phyloP scores from a whole-genome alignment of 75 land plant species.

The Larix kaempferi region DNA sequence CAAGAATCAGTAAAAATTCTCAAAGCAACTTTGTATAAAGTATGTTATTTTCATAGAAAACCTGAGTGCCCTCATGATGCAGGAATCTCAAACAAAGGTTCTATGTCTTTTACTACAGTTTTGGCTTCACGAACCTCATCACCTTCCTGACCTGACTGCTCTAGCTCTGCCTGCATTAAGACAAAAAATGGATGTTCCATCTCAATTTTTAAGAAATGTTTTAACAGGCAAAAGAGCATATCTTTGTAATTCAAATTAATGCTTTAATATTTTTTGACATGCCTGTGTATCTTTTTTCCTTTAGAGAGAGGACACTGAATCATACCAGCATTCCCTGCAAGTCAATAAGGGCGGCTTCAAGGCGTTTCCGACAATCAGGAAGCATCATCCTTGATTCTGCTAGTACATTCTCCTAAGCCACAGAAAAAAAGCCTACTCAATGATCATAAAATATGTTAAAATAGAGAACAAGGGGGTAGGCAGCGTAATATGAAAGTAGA shows the following conservation, averaged over 20 bases:
- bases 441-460: neutral
- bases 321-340: slow-evolving; percentile 63
- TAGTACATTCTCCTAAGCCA: slow-evolving; percentile 71
- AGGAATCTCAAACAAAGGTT: slow-evolving; percentile 26
- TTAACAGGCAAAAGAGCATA: neutral
- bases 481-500: neutral
- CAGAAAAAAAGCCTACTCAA: neutral
- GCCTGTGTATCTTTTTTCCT: neutral
- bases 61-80: neutral
- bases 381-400: slow-evolving; percentile 97
- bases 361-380: slow-evolving; percentile 83
- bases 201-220: too few species aligned
- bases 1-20: neutral
- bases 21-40: too few species aligned
- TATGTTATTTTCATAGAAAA: neutral
- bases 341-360: slow-evolving; percentile 68
- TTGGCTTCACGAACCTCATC: slow-evolving; percentile 42
- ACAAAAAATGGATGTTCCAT: neutral
- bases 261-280: neutral
- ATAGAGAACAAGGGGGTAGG: slow-evolving; percentile 3
- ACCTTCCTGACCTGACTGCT: slow-evolving; percentile 32
- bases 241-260: neutral
- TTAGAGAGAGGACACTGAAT: neutral
- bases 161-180: slow-evolving; percentile 39
- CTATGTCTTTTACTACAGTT: slow-evolving; percentile 27